Conservation (phyloP, 176 grass and related monocot genomes). For the Phyllostachys edulis region DNA sequence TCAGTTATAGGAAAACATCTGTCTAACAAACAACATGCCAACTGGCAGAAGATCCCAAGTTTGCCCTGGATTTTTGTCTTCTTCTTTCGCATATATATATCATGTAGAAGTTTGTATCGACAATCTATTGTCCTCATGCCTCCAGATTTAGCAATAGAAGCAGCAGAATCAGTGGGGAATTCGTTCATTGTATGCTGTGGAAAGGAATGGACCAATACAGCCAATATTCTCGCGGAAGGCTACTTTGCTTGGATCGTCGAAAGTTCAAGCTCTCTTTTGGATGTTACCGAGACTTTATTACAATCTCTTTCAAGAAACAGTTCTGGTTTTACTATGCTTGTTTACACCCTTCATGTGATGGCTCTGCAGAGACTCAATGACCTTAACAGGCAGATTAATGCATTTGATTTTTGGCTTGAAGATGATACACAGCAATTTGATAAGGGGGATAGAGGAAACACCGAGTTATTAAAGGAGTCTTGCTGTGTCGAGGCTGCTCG, state of each 20-base stretch:
- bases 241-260: slow-evolving; percentile 87
- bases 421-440: slow-evolving; percentile 23
- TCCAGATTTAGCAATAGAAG: slow-evolving; percentile 68
- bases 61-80: slow-evolving; percentile 63
- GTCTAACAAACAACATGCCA: slow-evolving; percentile 46
- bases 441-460: slow-evolving; percentile 37
- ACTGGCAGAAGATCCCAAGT: slow-evolving; percentile 36
- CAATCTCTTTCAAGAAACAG: slow-evolving; percentile 47
- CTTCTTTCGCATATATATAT: slow-evolving; percentile 71
- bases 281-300: slow-evolving; percentile 58
- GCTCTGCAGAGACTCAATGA: slow-evolving; percentile 75
- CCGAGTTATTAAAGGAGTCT: slow-evolving; percentile 34
- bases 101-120: slow-evolving; percentile 70
- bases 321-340: slow-evolving; percentile 46
- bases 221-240: slow-evolving; percentile 47
- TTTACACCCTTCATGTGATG: slow-evolving; percentile 65
- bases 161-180: slow-evolving; percentile 62
- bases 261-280: slow-evolving; percentile 54
- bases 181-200: slow-evolving; percentile 62
- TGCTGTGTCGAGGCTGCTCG: slow-evolving; percentile 48
- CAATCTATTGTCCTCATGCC: slow-evolving; percentile 84
- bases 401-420: slow-evolving; percentile 71
- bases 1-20: slow-evolving; percentile 41
- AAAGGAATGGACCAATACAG: slow-evolving; percentile 65
- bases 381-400: slow-evolving; percentile 79